Base-by-base conservation (phyloP, 441 rosid genomes). In the Gossypium lobatum region DNA sequence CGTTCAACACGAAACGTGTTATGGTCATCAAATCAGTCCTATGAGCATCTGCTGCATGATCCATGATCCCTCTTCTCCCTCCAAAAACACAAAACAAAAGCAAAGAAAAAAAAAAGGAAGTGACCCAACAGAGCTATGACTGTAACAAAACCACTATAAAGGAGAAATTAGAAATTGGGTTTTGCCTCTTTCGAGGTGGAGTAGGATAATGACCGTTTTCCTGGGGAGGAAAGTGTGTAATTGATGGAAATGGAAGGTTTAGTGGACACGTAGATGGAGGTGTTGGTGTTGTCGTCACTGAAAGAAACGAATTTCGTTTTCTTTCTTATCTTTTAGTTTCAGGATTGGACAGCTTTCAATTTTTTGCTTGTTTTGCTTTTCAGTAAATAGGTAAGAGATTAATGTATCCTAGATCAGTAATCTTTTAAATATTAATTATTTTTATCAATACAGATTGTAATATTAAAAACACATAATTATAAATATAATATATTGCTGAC, bases 21-120 rank as follows among this genome's bases (percentile, higher is more conserved):
- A 95, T 91, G 16, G 99, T 95, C 99, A 95, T 93, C 90, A 95
- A 79, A 84, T 95, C 98, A 31, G 99, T 95, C 76, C 93, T 86
- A 80, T 83, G 71, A 0, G 97, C 99, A 63, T 95, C 97, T 53
- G 95, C 87, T 11, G 84, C 89, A 81, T 93, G 97, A 81, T 93
- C 99, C 99, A 93, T 93, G 66, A 55, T 77, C 73, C n/a, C 64
- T 4, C 64, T 23, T 20, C 64, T 4, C 64, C 25, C 5, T 21
- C 46, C 46, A 54, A 34, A 42, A 20, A 20, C 31, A 21, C 53
- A 25, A 57, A 58, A 42, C 64, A n/a, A 9, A 4, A 26, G 48
- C 37, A 16, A 23, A 23, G 6, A 4, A 0, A 2, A 20, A 9
- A 9, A 1, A 6, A 34, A 20, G 34, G 34, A 34, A 34, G 39